Base-by-base conservation (phyloP, 2,329 filamentous ascomycete genomes). In the Aspergillus sojae region DNA sequence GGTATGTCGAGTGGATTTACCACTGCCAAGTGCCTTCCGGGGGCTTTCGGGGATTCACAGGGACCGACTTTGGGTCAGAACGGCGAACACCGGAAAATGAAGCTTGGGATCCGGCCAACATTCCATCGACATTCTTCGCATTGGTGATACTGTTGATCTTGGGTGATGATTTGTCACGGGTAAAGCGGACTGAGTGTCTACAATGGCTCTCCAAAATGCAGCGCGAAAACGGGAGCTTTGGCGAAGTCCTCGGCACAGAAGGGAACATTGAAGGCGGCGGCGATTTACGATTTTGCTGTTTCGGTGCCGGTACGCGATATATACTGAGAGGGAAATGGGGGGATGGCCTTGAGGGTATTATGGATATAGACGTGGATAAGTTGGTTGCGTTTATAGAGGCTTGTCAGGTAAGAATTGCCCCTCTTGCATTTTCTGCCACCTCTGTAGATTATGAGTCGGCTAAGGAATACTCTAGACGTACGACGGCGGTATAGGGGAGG, bases 51-150 rank as follows among this genome's bases (percentile, higher is more conserved):
- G 94, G 93, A 46, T 93, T 92, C 66, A 91, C 94, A 1, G 92
- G 78, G 76, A 96, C 84, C 68, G 73, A 86, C 74, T 79, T 88
- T 71, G 78, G 82, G 57, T 70, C 80, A 68, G 69, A 79, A 68
- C 77, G 78, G 70, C 62, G 82, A 69, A 82, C 81, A 72, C 72
- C 84, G 3, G 79, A 81, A 43, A 88, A 88, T 70, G 80, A 82
- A 60, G 77, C 75, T 50, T 90, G 88, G 88, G 89, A 92, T 78
- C 87, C 88, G n/a, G 87, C 94, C 0, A 96, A 94, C 77, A 80
- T 98, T 19, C 91, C 94, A 0, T 92, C 93, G 1, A 97, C 94
- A 0, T 94, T 91, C 75, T 97, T 98, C 78, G 94, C 94, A 0
- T 83, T 99, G 50, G 83, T 92, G 28, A 84, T 90, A 10, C 81